Evolutionary conservation across 2,329 filamentous ascomycete species (phyloP).

Genomic region (Rutstroemia sp.): DNA sequence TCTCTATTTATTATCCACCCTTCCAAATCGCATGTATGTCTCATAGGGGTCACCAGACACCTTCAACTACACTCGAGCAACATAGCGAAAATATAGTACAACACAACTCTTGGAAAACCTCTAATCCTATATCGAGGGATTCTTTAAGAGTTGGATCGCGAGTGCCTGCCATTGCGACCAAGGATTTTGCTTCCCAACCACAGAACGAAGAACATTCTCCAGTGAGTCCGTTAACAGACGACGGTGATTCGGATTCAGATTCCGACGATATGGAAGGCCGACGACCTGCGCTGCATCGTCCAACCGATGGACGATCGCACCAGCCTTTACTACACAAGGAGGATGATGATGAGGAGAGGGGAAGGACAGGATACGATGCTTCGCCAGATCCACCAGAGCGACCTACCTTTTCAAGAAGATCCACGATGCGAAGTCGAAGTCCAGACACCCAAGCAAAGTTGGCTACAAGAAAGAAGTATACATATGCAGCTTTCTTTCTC

Average conservation of each 20-base stretch:
- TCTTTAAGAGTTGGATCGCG: constrained; percentile 13
- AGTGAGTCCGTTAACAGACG: constrained; percentile 7
- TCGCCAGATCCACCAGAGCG: constrained; percentile 16
- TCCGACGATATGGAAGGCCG: constrained; percentile 29
- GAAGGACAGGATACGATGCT: constrained; percentile 26
- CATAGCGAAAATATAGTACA: constrained; percentile 8
- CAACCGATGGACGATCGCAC: constrained; percentile 33
- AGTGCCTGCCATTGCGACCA: constrained; percentile 13
- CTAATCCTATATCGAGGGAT: constrained; percentile 18
- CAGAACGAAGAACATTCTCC: constrained; percentile 10
- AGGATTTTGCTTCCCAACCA: constrained; percentile 12
- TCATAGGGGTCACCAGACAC: constrained; percentile 21
- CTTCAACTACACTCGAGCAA: constrained; percentile 3
- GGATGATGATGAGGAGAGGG: constrained; percentile 26
- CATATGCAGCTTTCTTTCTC: constrained; percentile 79
- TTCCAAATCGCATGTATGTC: constrained; percentile 25
- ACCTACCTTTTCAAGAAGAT: constrained; percentile 43
- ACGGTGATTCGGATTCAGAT: constrained; percentile 20
- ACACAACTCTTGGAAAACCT: constrained; percentile 17
- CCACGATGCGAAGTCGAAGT: constrained; percentile 70
- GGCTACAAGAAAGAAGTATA: constrained; percentile 74
- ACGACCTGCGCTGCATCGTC: constrained; percentile 33
- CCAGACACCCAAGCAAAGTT: constrained; percentile 56
- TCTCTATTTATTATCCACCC: neutral
- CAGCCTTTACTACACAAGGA: constrained; percentile 30